Evolutionary conservation across 305 asterid genomes (phyloP), one percentile per base, ranked within the genome.

Genomic region (Lippia alba): DNA sequence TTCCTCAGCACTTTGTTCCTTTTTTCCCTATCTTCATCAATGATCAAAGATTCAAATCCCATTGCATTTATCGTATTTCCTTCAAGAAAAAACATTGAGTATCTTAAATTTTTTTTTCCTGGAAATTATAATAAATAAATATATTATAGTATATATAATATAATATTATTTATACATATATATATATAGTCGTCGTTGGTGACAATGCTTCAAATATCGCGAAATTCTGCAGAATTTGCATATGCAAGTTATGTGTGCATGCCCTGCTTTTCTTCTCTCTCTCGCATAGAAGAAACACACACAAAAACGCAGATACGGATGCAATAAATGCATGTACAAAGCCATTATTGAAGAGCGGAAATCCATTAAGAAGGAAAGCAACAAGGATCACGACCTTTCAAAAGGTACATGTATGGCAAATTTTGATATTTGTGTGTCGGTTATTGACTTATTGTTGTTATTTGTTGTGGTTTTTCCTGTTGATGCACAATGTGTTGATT

Each of bases 391-490:
- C 41, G 9, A 36, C 41, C 41, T 8, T 36, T 7, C 41, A 36
- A 36, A 36, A 36, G 82, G 87, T 79, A 77, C 68, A 50, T 34
- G 36, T 67, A 70, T 80, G 70, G 53, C 56, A 46, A 9, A 49
- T 59, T 24, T 66, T 62, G 4, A 56, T 68, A 14, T 56, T 61
- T 66, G 54, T 67, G 46, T 46, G 11, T 67, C 46, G 41, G 20
- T 64, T 70, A 51, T 44, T 66, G 49, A 24, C 30, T 56, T 33
- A 30, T 36, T 69, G 62, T 6, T 36, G 24, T 30, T 32, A 24
- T 66, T 10, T 24, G 0, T 39, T 40, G 54, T 45, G 66, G 64
- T 3, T 19, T 46, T 24, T 69, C n/a, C 57, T 61, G 36, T 61
- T 65, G 45, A 59, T 71, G 69, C 61, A 56, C 30, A 61, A 50